Evolutionary conservation across 371 early-diverging fungal genomes (phyloP).

Genomic region (Syncephalastrum sp.): DNA sequence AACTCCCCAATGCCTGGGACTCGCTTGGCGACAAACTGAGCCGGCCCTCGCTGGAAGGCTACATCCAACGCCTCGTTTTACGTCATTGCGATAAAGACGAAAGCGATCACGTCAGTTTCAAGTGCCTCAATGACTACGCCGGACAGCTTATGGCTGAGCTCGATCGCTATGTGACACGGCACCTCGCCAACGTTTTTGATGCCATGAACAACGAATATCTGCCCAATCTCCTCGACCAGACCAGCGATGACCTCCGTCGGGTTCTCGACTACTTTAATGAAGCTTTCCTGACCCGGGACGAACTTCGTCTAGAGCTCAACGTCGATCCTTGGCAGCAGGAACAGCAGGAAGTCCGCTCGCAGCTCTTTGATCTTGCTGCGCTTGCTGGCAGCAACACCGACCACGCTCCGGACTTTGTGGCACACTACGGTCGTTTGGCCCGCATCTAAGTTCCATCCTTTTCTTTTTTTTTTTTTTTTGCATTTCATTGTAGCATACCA

Average conservation of each 20-base stretch:
- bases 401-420: constrained; percentile 12
- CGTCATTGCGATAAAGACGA: constrained; percentile 17
- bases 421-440: constrained; percentile 18
- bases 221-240: constrained; percentile 35
- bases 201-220: constrained; percentile 24
- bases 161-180: constrained; percentile 25
- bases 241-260: constrained; percentile 28
- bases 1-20: constrained; percentile 42
- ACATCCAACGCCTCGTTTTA: constrained; percentile 16
- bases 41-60: constrained; percentile 27
- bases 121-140: constrained; percentile 27
- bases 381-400: constrained; percentile 9
- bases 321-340: constrained; percentile 31
- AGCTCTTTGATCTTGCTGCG: constrained; percentile 9
- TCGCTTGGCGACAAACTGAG: constrained; percentile 25
- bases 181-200: constrained; percentile 27
- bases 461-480: not conserved
- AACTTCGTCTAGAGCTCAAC: constrained; percentile 23
- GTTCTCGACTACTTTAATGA: constrained; percentile 39
- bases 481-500: not conserved
- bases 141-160: constrained; percentile 21
- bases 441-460: constrained; percentile 6
- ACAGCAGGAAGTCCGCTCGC: constrained; percentile 7
- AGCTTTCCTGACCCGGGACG: constrained; percentile 25
- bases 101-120: constrained; percentile 14